Percentiles rank a stretch among this genome's conserved stretches.
Conservation (phyloP, 495 filamentous ascomycete genomes). For the Terfezia boudieri region DNA sequence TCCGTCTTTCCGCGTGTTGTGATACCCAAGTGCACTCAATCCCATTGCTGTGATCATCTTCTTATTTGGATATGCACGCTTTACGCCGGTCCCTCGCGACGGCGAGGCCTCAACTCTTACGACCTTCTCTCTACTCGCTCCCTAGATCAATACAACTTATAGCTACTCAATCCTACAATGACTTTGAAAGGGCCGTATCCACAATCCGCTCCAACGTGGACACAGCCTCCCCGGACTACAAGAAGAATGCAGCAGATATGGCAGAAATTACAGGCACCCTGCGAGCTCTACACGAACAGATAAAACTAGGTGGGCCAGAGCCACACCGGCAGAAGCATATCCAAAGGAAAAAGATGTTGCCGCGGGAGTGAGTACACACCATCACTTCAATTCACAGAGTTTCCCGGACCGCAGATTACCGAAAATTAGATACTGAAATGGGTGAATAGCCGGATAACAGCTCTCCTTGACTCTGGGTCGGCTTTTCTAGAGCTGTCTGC, state of each 20-base stretch:
- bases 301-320: conserved; percentile 51
- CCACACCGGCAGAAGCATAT: conserved; percentile 83
- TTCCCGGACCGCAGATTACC: background rate
- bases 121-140: conserved; percentile 12
- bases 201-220: conserved; percentile 56
- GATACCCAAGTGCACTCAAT: too few relatives aligned
- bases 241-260: conserved; percentile 65
- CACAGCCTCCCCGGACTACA: conserved; percentile 50
- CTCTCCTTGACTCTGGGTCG: conserved; percentile 70
- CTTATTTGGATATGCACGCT: conserved; percentile 1
- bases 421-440: background rate
- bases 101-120: conserved; percentile 1
- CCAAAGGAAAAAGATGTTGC: conserved; percentile 77
- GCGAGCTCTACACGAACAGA: conserved; percentile 42
- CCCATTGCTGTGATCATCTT: background rate
- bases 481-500: conserved; percentile 80
- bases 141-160: background rate
- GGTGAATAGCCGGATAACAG: conserved; percentile 40
- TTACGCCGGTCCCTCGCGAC: background rate
- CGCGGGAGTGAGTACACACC: conserved; percentile 40
- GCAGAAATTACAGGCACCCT: conserved; percentile 41
- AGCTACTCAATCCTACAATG: conserved; percentile 22
- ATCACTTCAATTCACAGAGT: background rate
- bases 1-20: too few relatives aligned
- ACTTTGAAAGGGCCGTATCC: conserved; percentile 44